Conservation (phyloP, 495 filamentous ascomycete genomes). For the Penicillium manginii region DNA sequence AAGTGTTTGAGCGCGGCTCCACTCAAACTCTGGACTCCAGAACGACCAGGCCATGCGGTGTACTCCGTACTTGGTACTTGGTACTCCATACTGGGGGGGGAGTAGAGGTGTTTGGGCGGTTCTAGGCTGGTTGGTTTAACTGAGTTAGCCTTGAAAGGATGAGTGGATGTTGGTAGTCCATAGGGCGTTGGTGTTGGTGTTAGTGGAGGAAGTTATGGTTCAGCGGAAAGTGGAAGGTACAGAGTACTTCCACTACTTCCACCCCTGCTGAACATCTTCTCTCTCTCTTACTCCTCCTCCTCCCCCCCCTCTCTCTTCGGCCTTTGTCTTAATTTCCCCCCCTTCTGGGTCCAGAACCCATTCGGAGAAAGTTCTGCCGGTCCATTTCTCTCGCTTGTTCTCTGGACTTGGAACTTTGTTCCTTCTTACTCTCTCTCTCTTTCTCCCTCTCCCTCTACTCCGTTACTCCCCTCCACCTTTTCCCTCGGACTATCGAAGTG, state of each 20-base stretch:
- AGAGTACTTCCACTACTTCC: not conserved
- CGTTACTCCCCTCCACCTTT: not conserved
- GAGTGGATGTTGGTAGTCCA: not conserved
- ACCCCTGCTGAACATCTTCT: not conserved
- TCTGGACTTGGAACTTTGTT: conserved; percentile 24
- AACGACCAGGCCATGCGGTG: too few species aligned
- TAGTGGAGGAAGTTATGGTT: not conserved
- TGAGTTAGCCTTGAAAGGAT: not conserved
- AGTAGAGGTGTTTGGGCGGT: too few species aligned
- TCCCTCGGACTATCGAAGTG: too few species aligned
- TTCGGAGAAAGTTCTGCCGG: not conserved
- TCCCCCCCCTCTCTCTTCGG: conserved; percentile 9
- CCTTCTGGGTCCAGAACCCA: too few species aligned
- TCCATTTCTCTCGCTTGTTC: conserved; percentile 27
- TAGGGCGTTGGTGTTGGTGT: not conserved
- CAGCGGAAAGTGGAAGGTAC: not conserved
- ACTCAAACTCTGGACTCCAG: conserved; percentile 11
- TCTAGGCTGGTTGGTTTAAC: not conserved
- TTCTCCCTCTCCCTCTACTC: conserved; percentile 27
- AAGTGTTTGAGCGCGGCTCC: conserved; percentile 21
- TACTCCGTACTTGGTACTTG: too few species aligned
- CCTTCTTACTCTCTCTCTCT: conserved; percentile 23
- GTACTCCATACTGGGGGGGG: too few species aligned
- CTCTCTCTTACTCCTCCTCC: conserved; percentile 17
- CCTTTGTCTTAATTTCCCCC: conserved; percentile 5